phyloP scores from a whole-genome alignment of 1,139 yeast species.

The Suhomyces atakaporum region DNA sequence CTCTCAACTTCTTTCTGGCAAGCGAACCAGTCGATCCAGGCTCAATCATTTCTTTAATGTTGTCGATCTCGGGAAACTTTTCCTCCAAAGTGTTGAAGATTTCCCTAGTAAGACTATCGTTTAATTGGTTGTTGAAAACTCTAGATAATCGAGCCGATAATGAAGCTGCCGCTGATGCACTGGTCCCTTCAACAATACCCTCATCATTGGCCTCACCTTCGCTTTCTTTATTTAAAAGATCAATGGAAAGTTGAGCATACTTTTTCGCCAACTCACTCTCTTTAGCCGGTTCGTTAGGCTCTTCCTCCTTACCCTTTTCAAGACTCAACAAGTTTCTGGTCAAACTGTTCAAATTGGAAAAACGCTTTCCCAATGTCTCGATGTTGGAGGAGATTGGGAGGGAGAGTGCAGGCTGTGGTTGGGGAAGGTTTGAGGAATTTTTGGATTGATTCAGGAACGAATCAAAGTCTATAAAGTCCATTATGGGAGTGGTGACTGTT shows the following conservation, averaged over 20 bases:
- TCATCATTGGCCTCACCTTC: conserved; percentile 1
- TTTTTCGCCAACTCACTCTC: conserved; percentile 20
- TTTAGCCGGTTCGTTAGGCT: not conserved
- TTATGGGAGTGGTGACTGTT: conserved; percentile 14
- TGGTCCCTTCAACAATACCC: not conserved
- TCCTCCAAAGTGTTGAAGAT: conserved; percentile 51
- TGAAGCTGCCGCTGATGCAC: conserved; percentile 17
- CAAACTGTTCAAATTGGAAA: conserved; percentile 37
- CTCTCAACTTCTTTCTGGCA: conserved; percentile 50
- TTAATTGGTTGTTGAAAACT: conserved; percentile 49
- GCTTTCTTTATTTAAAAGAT: conserved; percentile 13
- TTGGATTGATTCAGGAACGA: conserved; percentile 25
- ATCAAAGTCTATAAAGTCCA: conserved; percentile 51
- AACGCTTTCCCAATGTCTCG: conserved; percentile 37
- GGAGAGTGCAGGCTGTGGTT: conserved; percentile 51
- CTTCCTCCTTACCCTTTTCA: conserved; percentile 12
- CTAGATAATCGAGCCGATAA: conserved; percentile 52
- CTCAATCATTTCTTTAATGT: conserved; percentile 17
- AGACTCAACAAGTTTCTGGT: conserved; percentile 32
- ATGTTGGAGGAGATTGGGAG: conserved; percentile 45
- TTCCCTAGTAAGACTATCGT: conserved; percentile 52
- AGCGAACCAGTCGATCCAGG: conserved; percentile 26
- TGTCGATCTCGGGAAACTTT: conserved; percentile 24
- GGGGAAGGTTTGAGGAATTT: conserved; percentile 30
- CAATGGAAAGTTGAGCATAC: conserved; percentile 20